Evolutionary conservation across 202 grass and related monocot species (phyloP).

Genomic region (Panicum virgatum): DNA sequence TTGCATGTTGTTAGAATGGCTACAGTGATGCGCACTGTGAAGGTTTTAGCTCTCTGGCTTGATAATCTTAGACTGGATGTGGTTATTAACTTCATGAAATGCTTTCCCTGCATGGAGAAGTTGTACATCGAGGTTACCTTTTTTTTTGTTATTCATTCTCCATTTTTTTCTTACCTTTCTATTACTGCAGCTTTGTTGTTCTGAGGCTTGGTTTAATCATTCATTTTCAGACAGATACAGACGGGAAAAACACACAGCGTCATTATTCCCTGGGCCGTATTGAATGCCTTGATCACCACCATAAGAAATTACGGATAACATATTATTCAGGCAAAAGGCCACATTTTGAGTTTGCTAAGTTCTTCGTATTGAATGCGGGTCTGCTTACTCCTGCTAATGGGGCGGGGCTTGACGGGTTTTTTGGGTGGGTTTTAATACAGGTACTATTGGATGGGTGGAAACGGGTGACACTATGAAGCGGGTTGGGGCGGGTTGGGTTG

Average conservation of each 20-base stretch:
- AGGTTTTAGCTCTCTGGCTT: neutral
- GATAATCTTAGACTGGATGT: neutral
- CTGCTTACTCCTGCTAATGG: no score
- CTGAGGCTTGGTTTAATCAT: neutral
- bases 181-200: neutral
- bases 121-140: constrained; percentile 31
- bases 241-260: no score
- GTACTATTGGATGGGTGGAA: no score
- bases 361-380: neutral
- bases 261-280: neutral
- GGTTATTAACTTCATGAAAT: constrained; percentile 21
- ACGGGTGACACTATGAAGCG: no score
- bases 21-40: neutral
- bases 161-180: neutral
- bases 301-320: neutral
- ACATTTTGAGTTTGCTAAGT: neutral
- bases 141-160: neutral
- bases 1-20: neutral
- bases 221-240: neutral
- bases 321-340: neutral
- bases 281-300: neutral
- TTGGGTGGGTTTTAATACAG: no score
- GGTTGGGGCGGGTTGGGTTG: no score
- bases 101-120: constrained; percentile 41
- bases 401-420: no score